Percentiles rank a stretch among this genome's conserved stretches.
Conservation (phyloP, 768 basidiomycete species). For the Phylloporus arenicola region DNA sequence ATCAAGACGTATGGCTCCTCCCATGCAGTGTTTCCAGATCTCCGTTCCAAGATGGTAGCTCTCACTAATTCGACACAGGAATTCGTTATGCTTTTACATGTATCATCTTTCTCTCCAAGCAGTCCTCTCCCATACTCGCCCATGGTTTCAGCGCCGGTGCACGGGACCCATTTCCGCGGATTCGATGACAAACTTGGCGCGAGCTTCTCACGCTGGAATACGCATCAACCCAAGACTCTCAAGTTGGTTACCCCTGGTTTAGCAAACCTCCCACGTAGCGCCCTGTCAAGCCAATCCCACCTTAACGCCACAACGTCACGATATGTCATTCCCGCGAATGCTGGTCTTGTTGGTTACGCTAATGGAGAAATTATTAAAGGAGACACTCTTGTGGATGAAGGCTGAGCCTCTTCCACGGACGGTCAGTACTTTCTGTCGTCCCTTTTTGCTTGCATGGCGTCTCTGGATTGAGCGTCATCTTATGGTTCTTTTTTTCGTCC, state of each 20-base stretch:
- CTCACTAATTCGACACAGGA: conserved; percentile 83
- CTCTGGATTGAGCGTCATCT: background rate
- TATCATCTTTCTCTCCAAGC: conserved; percentile 71
- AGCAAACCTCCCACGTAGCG: conserved; percentile 46
- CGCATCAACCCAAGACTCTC: conserved; percentile 41
- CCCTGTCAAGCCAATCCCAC: conserved; percentile 42
- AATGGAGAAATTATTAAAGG: conserved; percentile 13
- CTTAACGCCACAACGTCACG: conserved; percentile 39
- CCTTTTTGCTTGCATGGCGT: background rate
- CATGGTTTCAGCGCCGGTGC: conserved; percentile 32
- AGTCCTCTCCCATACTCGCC: conserved; percentile 59
- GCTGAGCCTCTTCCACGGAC: conserved; percentile 25
- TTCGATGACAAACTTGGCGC: conserved; percentile 46
- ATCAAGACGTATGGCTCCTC: conserved; percentile 59
- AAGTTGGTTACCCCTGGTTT: conserved; percentile 32
- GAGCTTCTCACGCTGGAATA: conserved; percentile 55
- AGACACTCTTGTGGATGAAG: conserved; percentile 21
- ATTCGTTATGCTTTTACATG: conserved; percentile 79
- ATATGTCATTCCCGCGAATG: background rate
- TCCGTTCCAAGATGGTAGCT: conserved; percentile 67
- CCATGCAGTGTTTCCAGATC: conserved; percentile 50
- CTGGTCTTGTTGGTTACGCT: conserved; percentile 10
- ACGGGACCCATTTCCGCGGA: conserved; percentile 16
- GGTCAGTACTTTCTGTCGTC: conserved; percentile 7
- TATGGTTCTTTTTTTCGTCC: conserved; percentile 1